phyloP scores from a whole-genome alignment of 2,329 filamentous ascomycete species.

The Penicillium sp. region DNA sequence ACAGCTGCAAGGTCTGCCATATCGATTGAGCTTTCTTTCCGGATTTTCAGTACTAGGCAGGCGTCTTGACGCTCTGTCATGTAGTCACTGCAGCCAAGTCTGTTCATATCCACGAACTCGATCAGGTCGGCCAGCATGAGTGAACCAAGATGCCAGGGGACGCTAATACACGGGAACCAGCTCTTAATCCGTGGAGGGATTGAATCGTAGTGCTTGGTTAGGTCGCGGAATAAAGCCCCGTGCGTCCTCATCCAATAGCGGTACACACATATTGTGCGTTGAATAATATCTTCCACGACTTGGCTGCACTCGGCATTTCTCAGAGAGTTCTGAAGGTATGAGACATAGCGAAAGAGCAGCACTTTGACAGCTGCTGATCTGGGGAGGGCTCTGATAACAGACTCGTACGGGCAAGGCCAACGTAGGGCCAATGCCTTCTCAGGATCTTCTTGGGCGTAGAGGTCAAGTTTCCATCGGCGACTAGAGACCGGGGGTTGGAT shows the following conservation, averaged over 20 bases:
- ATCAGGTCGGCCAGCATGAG: neutral
- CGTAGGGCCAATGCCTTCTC: neutral
- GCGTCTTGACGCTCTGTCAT: neutral
- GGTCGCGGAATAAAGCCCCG: neutral
- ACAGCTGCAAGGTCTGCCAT: neutral
- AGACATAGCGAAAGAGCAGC: neutral
- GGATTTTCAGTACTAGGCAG: neutral
- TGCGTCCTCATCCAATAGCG: neutral
- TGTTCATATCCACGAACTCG: neutral
- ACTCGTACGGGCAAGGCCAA: neutral
- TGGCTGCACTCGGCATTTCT: neutral
- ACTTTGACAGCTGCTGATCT: neutral
- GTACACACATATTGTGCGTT: neutral
- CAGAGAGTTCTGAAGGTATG: neutral
- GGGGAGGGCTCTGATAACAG: neutral
- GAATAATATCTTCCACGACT: neutral
- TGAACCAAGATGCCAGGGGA: neutral
- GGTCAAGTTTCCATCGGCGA: neutral
- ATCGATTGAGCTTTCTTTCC: neutral
- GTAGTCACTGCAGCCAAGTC: neutral
- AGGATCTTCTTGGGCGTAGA: neutral
- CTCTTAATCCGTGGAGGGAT: neutral
- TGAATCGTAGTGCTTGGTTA: neutral
- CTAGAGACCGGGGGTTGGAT: neutral
- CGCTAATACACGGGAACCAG: neutral